phyloP scores from a whole-genome alignment of 352 stramenopile genomes.

The Pythium apleroticum region DNA sequence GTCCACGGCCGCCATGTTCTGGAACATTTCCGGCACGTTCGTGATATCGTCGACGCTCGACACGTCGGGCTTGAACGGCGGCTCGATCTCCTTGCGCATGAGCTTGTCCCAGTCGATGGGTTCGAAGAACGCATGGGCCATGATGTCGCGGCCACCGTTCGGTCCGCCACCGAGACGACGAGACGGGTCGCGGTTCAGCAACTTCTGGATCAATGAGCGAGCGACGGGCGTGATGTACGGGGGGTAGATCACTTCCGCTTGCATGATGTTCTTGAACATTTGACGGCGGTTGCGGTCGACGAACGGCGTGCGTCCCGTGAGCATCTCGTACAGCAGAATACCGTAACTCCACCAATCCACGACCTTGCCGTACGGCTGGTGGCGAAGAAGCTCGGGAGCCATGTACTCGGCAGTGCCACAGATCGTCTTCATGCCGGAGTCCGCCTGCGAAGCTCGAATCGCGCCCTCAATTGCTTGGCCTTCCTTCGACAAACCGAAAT shows the following conservation, averaged over 20 bases:
- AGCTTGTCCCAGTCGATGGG: conserved; percentile 86
- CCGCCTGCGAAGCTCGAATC: conserved; percentile 76
- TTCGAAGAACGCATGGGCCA: conserved; percentile 87
- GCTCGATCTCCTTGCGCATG: conserved; percentile 80
- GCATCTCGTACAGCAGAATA: conserved; percentile 89
- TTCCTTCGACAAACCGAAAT: conserved; percentile 89
- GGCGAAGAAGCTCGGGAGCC: conserved; percentile 79
- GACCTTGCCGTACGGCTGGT: conserved; percentile 88
- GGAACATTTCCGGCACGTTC: conserved; percentile 90
- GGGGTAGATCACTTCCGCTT: conserved; percentile 85
- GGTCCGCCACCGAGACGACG: conserved; percentile 90
- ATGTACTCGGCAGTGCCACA: conserved; percentile 90
- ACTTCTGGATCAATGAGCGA: conserved; percentile 78
- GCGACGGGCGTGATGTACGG: conserved; percentile 80
- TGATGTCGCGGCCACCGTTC: conserved; percentile 85
- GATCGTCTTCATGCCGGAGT: conserved; percentile 88
- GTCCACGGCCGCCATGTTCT: conserved; percentile 87
- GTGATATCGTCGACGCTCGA: conserved; percentile 81
- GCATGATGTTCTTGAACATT: conserved; percentile 93
- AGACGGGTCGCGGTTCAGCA: conserved; percentile 93
- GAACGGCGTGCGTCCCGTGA: conserved; percentile 85
- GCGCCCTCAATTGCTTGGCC: conserved; percentile 78
- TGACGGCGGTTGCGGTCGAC: conserved; percentile 86
- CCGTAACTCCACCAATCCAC: conserved; percentile 91
- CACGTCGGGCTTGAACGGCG: conserved; percentile 79